Conservation (phyloP, 192 early-diverging fungal genomes). For the Entomortierella chlamydospora region DNA sequence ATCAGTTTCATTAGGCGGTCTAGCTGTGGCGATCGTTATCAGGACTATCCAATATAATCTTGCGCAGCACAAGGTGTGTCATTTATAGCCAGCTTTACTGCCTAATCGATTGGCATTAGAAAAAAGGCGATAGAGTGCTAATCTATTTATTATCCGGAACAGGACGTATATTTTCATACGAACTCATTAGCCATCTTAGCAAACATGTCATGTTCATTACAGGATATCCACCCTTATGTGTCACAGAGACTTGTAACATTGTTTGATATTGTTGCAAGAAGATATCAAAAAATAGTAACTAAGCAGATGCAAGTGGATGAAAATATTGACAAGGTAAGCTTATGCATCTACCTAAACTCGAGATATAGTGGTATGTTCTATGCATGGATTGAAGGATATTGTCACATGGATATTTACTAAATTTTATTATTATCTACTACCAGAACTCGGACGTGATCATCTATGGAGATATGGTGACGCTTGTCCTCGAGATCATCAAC, state of each 20-base stretch:
- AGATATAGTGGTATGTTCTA: too few relatives aligned
- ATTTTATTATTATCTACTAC: neutral
- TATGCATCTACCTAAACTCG: too few relatives aligned
- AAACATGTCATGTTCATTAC: slow-evolving; percentile 70
- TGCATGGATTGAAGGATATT: too few relatives aligned
- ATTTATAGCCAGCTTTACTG: slow-evolving; percentile 4
- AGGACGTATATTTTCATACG: slow-evolving; percentile 80
- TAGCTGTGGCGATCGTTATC: slow-evolving; percentile 74
- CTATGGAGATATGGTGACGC: slow-evolving; percentile 73
- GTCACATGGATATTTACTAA: neutral
- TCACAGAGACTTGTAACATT: slow-evolving; percentile 77
- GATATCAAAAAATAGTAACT: slow-evolving; percentile 68
- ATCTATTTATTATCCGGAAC: neutral
- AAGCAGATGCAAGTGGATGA: slow-evolving; percentile 46
- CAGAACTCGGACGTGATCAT: slow-evolving; percentile 63
- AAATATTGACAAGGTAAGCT: slow-evolving; percentile 52
- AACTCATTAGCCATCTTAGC: slow-evolving; percentile 71
- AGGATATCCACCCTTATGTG: slow-evolving; percentile 74
- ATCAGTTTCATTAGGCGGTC: slow-evolving; percentile 73
- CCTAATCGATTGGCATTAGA: neutral
- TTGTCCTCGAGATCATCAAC: slow-evolving; percentile 81
- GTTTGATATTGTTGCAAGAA: slow-evolving; percentile 74
- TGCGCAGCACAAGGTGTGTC: slow-evolving; percentile 70
- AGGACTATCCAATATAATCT: slow-evolving; percentile 75
- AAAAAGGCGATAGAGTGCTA: neutral